Base-by-base conservation (phyloP, 1,284 basidiomycete genomes). In the Coriolopsis trogii region DNA sequence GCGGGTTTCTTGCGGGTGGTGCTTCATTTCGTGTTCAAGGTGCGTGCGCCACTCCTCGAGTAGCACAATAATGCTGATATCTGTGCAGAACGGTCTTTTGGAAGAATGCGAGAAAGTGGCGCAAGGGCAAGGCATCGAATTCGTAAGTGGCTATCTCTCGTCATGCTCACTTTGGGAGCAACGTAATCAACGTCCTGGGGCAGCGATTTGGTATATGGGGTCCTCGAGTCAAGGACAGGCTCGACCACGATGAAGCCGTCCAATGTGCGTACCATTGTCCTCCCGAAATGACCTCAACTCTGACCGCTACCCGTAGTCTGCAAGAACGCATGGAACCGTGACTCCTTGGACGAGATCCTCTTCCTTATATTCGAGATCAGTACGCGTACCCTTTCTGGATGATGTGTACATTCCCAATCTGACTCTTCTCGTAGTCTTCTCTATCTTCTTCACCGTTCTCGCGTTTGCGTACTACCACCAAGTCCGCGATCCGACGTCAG, bases 381-480 rank as follows among this genome's bases (percentile, higher is more conserved):
- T 81, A 64, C 41, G 78, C 67, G 3, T 9, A 3, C 21, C 39
- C 29, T 10, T 37, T 10, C 2, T 24, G 23, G 4, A 21, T 12
- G 38, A 37, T n/a, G 20, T 42, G 42, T 37, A 1, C 41, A 25
- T 29, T 25, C 36, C 24, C 38, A 29, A 39, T 1, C 52, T 46
- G 16, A 31, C 50, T 29, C 58, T 59, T 63, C 46, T 36, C 46
- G 24, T 51, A 84, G 81, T 80, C 42, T 61, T 84, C 33, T 73
- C 83, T 48, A 56, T 74, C 18, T 64, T 89, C 46, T 89, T 90
- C 73, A 75, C 80, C 30, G 60, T 78, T 43, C 67, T 88, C 57
- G 79, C 82, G 1, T 85, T 85, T 63, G 74, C 76, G 8, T 93
- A 84, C 72, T 85, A 87, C 65, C 81, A 83, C 21, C 90, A 93